Conservation (phyloP, 352 stramenopile genomes). For the Pythium sp. region DNA sequence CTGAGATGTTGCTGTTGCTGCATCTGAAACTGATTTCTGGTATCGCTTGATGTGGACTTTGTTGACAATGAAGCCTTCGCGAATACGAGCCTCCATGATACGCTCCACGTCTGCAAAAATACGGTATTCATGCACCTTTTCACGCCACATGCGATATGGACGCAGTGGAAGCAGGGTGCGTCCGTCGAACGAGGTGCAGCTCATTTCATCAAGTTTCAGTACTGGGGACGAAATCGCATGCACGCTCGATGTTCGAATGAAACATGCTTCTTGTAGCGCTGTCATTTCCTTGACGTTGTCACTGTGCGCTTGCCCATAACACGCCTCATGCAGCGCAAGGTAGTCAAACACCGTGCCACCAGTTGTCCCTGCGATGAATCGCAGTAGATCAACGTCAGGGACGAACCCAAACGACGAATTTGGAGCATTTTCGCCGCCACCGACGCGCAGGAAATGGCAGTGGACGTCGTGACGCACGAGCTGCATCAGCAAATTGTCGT, state of each 20-base stretch:
- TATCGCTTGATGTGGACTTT: constrained; percentile 69
- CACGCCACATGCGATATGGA: constrained; percentile 83
- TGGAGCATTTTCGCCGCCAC: constrained; percentile 48
- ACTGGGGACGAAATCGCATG: constrained; percentile 65
- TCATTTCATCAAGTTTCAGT: constrained; percentile 63
- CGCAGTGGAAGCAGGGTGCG: constrained; percentile 58
- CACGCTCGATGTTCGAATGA: constrained; percentile 66
- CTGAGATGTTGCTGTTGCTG: constrained; percentile 18
- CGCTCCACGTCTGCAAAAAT: constrained; percentile 79
- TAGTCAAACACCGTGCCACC: constrained; percentile 71
- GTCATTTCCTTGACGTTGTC: constrained; percentile 57
- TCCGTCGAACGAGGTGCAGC: constrained; percentile 70
- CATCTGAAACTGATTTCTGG: constrained; percentile 23
- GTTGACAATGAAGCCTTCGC: constrained; percentile 84
- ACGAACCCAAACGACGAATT: constrained; percentile 84
- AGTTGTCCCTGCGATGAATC: constrained; percentile 73
- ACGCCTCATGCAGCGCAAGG: constrained; percentile 47
- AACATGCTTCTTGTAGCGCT: constrained; percentile 48
- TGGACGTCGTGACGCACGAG: constrained; percentile 87
- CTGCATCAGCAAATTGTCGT: constrained; percentile 87
- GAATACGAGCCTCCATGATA: constrained; percentile 76
- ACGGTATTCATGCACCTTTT: constrained; percentile 88
- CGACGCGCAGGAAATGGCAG: constrained; percentile 79
- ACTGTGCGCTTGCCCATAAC: constrained; percentile 32
- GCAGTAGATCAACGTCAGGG: constrained; percentile 73